Evolutionary conservation across 495 filamentous ascomycete species (phyloP).

Genomic region (Penicillium paradoxum): DNA sequence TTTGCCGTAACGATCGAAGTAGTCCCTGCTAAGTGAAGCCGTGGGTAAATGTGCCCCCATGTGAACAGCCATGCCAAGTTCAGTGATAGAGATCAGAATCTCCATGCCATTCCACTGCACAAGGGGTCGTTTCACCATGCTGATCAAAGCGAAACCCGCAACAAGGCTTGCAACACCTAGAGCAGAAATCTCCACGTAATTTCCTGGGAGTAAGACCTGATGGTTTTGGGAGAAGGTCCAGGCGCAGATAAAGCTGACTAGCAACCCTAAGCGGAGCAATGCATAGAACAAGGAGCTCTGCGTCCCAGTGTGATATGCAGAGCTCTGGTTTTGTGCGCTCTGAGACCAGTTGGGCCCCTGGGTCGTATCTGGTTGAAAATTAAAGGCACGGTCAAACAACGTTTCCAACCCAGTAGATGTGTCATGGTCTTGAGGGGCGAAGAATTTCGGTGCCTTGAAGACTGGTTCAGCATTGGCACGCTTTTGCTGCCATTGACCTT

Average conservation of each 20-base stretch:
- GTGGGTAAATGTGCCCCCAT: conserved; percentile 37
- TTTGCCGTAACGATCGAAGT: conserved; percentile 43
- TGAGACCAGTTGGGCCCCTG: conserved; percentile 12
- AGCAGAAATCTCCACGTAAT: conserved; percentile 39
- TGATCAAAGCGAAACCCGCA: conserved; percentile 38
- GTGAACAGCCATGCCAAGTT: conserved; percentile 37
- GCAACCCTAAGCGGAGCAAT: conserved; percentile 30
- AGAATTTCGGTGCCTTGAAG: conserved; percentile 50
- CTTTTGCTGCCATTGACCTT: conserved; percentile 19
- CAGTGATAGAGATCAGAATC: conserved; percentile 40
- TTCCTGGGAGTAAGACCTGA: conserved; percentile 29
- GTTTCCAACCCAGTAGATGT: conserved; percentile 46
- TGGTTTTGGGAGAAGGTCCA: conserved; percentile 37
- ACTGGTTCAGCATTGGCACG: conserved; percentile 21
- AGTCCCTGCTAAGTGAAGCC: conserved; percentile 28
- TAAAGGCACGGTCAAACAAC: conserved; percentile 43
- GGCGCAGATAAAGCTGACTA: conserved; percentile 27
- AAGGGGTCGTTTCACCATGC: conserved; percentile 34
- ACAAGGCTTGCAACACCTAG: conserved; percentile 39
- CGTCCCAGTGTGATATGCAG: conserved; percentile 8
- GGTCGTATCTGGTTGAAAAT: conserved; percentile 37
- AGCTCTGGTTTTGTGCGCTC: background rate
- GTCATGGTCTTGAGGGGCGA: conserved; percentile 38
- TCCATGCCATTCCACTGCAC: conserved; percentile 40
- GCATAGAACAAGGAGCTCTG: conserved; percentile 22